Conservation (phyloP, 164 flowering plant species). For the Brasenia schreberi region DNA sequence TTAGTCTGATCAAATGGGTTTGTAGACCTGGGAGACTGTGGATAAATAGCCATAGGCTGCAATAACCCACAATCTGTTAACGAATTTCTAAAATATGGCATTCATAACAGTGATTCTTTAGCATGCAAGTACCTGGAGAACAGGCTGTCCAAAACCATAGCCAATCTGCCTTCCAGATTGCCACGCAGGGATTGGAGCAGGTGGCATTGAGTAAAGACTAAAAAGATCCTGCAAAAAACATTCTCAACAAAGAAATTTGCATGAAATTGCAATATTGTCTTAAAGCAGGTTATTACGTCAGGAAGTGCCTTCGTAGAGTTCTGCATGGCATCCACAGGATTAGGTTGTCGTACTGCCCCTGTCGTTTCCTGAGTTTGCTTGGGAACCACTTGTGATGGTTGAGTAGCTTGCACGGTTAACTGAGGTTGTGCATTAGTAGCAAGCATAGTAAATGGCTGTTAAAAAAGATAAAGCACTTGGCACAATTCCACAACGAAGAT, state of each 20-base stretch:
- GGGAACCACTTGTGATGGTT: slow-evolving; percentile 22
- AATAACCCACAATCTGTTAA: slow-evolving; percentile 6
- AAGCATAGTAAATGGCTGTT: slow-evolving; percentile 35
- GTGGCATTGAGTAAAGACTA: slow-evolving; percentile 31
- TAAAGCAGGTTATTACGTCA: slow-evolving; percentile 24
- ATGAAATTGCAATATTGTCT: not conserved
- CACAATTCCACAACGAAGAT: not conserved
- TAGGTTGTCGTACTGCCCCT: slow-evolving; percentile 23
- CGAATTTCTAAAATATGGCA: not conserved
- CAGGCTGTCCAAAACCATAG: slow-evolving; percentile 18
- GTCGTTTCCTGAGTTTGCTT: slow-evolving; percentile 10
- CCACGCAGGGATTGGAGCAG: slow-evolving; percentile 42
- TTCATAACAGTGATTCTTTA: not conserved
- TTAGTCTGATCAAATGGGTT: slow-evolving; percentile 72
- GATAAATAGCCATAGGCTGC: slow-evolving; percentile 35
- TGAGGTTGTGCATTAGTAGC: slow-evolving; percentile 28
- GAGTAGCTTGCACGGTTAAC: slow-evolving; percentile 15
- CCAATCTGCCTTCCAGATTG: slow-evolving; percentile 43
- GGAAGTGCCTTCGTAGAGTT: slow-evolving; percentile 66
- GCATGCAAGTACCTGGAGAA: not conserved
- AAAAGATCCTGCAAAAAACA: slow-evolving; percentile 63
- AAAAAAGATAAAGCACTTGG: not conserved
- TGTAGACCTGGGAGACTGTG: slow-evolving; percentile 35
- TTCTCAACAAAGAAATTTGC: slow-evolving; percentile 1
- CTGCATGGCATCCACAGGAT: slow-evolving; percentile 25